These are phyloP conservation scores for Aschersonia sp. DNA, from an alignment of 2,329 filamentous ascomycete genomes.

Conservation along the genomic window DNA sequence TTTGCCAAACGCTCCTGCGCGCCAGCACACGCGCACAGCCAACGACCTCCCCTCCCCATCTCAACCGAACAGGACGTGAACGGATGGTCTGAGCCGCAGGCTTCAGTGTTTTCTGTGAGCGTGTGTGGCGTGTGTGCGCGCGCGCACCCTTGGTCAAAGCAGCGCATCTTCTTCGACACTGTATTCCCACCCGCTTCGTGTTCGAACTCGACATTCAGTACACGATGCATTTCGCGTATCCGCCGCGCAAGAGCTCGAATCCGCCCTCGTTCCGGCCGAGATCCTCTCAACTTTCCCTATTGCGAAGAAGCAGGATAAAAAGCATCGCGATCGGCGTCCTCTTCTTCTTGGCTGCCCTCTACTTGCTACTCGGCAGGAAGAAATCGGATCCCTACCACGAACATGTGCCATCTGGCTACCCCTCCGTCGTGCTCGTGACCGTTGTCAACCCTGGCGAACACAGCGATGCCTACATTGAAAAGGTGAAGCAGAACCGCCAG, in stretches of 20 bases:
- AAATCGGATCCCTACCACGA: constrained; percentile 16
- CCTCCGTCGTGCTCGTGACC: constrained; percentile 67
- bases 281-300: constrained; percentile 34
- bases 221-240: constrained; percentile 78
- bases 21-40: too few species aligned
- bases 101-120: too few species aligned
- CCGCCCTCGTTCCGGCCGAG: constrained; percentile 55
- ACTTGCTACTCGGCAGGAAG: constrained; percentile 33
- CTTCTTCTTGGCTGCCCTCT: constrained; percentile 42
- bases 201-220: not conserved
- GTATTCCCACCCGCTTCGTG: not conserved
- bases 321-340: constrained; percentile 39
- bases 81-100: too few species aligned
- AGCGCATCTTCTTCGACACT: not conserved
- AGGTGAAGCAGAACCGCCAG: constrained; percentile 67
- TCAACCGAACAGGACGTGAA: too few species aligned
- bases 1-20: too few species aligned
- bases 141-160: not conserved
- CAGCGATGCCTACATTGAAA: constrained; percentile 52
- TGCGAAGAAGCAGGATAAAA: constrained; percentile 50
- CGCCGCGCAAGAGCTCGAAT: constrained; percentile 69
- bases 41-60: too few species aligned
- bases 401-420: constrained; percentile 34
- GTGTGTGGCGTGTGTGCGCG: too few species aligned
- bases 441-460: constrained; percentile 56